These are phyloP conservation scores for Cetradonia linearis DNA, from an alignment of 495 filamentous ascomycete species.

Conservation along the genomic window DNA sequence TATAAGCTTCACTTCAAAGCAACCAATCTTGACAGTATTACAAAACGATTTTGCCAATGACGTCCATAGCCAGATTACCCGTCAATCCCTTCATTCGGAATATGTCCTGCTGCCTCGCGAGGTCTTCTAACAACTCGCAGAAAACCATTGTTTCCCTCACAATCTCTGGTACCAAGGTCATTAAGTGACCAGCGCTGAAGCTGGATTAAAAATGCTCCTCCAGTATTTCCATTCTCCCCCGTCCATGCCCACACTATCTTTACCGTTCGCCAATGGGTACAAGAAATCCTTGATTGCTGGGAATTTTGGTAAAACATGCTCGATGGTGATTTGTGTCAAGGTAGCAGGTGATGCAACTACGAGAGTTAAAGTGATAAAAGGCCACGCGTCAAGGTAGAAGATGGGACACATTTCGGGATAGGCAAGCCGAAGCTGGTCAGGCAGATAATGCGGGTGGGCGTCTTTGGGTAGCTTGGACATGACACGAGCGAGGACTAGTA, in stretches of 20 bases:
- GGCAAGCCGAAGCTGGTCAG: constrained; percentile 9
- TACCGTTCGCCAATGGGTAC: constrained; percentile 24
- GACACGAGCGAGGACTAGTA: background rate
- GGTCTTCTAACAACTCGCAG: constrained; percentile 20
- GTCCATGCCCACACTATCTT: constrained; percentile 28
- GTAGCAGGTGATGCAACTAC: constrained; percentile 22
- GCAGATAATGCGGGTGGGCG: constrained; percentile 20
- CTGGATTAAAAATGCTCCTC: constrained; percentile 32
- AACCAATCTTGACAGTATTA: background rate
- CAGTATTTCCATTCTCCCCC: constrained; percentile 30
- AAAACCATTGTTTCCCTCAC: constrained; percentile 31
- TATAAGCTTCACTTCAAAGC: background rate
- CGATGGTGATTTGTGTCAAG: constrained; percentile 21
- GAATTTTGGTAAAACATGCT: constrained; percentile 16
- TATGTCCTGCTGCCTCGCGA: constrained; percentile 18
- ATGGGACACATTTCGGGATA: constrained; percentile 20
- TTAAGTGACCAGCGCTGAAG: constrained; percentile 30
- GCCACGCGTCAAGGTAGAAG: constrained; percentile 30
- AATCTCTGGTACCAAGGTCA: constrained; percentile 28
- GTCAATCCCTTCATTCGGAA: constrained; percentile 19
- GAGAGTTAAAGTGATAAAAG: constrained; percentile 22
- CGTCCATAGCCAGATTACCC: constrained; percentile 14
- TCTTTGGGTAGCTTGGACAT: constrained; percentile 5
- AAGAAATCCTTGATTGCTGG: constrained; percentile 20
- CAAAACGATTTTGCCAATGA: constrained; percentile 30